Base-by-base conservation (phyloP, 352 stramenopile genomes). In the Globisporangium parvum region DNA sequence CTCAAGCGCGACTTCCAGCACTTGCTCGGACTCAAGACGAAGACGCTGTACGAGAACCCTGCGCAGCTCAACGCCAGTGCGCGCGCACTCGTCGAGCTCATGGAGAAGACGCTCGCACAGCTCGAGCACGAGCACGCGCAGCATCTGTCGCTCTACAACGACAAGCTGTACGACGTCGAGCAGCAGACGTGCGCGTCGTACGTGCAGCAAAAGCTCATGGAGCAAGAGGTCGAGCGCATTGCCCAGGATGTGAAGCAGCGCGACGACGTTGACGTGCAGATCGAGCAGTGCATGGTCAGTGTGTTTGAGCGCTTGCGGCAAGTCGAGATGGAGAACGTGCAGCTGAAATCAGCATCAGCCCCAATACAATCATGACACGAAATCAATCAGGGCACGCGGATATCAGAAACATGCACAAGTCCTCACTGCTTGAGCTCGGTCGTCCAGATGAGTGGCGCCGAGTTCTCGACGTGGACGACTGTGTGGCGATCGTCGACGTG, bases 371-470 rank as follows among this genome's bases (percentile, higher is more conserved):
- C 39, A n/a, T 49, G 21, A 18, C 10, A 18, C 17, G 42, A 14
- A 12, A 17, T 17, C n/a, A 28, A n/a, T 17, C 26, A 21, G 11
- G 40, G 41, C 54, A 48, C 35, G 17, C 37, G 18, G 21, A 24
- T 26, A 24, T 49, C 20, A n/a, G 11, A 14, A 23, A 23, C 18
- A 12, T 46, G 35, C 21, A 12, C 20, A 14, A 47, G 2, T 41
- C 20, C 40, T 48, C 71, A 77, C 55, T 80, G 72, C 48, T 77
- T 79, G n/a, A 96, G 63, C 64, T 93, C 75, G 0, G 84, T 95
- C 12, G 82, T 96, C 88, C 88, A 97, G 47, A 97, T 74, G n/a
- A 97, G 66, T 39, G 87, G 79, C 37, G 88, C 70, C 28, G 88
- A 91, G 40, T 68, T 78, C 48, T 74, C 62, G 26, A 96, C 84